A percentile compares a stretch with the other conserved stretches of the same genome.
Conservation (phyloP, 768 basidiomycete genomes). For the Lactarius evosmus region DNA sequence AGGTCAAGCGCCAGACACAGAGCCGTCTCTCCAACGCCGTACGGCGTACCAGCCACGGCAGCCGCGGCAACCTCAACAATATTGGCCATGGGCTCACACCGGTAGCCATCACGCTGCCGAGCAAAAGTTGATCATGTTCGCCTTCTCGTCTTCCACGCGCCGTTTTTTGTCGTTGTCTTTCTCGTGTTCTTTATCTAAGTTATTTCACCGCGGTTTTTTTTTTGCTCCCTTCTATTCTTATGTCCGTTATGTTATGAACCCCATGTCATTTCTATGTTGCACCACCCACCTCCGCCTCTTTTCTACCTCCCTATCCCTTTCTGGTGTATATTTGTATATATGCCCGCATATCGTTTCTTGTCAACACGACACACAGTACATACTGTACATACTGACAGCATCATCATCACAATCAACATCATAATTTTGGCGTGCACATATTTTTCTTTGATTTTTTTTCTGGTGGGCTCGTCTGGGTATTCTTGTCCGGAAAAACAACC, state of each 20-base stretch:
- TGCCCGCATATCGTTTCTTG: neutral
- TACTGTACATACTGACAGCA: constrained; percentile 1
- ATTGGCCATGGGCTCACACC: neutral
- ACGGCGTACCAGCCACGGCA: constrained; percentile 4
- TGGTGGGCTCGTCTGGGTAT: neutral
- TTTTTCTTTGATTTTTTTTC: neutral
- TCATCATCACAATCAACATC: neutral
- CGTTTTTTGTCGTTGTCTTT: neutral
- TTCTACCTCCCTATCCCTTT: neutral
- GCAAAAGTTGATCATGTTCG: constrained; percentile 19
- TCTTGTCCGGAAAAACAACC: neutral
- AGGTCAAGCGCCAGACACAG: constrained; percentile 58
- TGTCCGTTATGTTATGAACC: neutral
- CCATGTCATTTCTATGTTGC: neutral
- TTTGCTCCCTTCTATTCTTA: neutral
- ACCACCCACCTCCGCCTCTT: neutral
- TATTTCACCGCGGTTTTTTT: constrained; percentile 1
- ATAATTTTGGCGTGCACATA: neutral
- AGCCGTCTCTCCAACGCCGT: constrained; percentile 30
- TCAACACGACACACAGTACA: neutral
- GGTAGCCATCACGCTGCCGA: constrained; percentile 33
- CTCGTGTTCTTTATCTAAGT: neutral
- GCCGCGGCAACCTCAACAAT: too few species aligned
- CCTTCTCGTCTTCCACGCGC: neutral
- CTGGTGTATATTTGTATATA: neutral